Percentiles rank a stretch among this genome's conserved stretches.
These are phyloP conservation scores for Stachybotrys echinatus DNA, from an alignment of 2,329 filamentous ascomycete genomes.

Conservation along the genomic window DNA sequence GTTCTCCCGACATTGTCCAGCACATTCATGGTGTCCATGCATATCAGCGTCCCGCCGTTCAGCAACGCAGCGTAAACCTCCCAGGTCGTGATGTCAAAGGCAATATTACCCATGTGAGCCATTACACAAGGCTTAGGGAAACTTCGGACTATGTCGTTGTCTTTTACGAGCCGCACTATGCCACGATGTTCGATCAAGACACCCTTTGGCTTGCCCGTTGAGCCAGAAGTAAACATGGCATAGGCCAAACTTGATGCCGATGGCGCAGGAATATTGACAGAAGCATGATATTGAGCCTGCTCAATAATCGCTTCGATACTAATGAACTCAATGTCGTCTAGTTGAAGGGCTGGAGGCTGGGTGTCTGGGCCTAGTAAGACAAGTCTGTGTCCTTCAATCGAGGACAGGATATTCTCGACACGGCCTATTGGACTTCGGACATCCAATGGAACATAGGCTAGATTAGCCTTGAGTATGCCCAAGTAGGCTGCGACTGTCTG, in stretches of 20 bases:
- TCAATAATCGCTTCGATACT: background rate
- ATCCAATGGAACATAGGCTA: slow-evolving; percentile 10
- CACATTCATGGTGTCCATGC: slow-evolving; percentile 10
- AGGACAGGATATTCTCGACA: slow-evolving; percentile 6
- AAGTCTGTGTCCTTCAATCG: slow-evolving; percentile 2
- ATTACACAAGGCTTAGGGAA: background rate
- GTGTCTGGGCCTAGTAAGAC: background rate
- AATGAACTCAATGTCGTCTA: background rate
- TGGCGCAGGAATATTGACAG: background rate
- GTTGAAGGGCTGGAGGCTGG: background rate
- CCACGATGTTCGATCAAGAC: slow-evolving; percentile 10
- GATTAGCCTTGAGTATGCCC: slow-evolving; percentile 10
- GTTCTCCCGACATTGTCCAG: too few relatives aligned
- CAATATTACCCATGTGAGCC: slow-evolving; percentile 6
- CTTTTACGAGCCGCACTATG: background rate
- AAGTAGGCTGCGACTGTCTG: slow-evolving; percentile 7
- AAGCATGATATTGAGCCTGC: too few relatives aligned
- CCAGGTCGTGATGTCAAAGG: slow-evolving; percentile 6
- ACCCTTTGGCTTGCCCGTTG: slow-evolving; percentile 6
- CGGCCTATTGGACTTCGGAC: slow-evolving; percentile 6
- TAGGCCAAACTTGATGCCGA: slow-evolving; percentile 2
- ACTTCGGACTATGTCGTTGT: background rate
- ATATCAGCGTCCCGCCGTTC: slow-evolving; percentile 12
- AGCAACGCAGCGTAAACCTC: slow-evolving; percentile 10
- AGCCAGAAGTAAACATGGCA: slow-evolving; percentile 5